Evolutionary conservation across 495 filamentous ascomycete genomes (phyloP), one percentile per base, ranked within the genome.

Genomic region (Usnea hakonensis): DNA sequence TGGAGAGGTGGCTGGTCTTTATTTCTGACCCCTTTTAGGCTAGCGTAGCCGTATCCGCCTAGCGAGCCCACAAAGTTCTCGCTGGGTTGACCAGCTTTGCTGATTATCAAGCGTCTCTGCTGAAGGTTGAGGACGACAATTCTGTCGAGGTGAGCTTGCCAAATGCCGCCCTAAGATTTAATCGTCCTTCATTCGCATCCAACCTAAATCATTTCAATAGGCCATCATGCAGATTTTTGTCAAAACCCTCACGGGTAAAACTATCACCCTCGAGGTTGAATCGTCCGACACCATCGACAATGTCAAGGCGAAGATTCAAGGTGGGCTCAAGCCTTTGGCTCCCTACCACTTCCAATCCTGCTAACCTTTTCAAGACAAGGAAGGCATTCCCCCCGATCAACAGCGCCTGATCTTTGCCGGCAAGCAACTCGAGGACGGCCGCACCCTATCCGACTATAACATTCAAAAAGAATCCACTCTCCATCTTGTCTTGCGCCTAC

Each of bases 261-360:
- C 94, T 75, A 97, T 97, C 88, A 99, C 94, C 90, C 95, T 99
- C 73, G 94, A 99, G 92, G 95, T 97, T 79, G 94, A 97, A 88
- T 96, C 93, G 64, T 90, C 86, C 71, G 95, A 99, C 81, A 97
- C 93, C 73, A 97, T 99, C 78, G 95, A 97, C 85, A 97, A 97
- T 89, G 94, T 98, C 82, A 98, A 98, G 85, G 89, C 90, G 80
- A 90, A 88, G 79, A 90, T 90, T 69, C 87, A 88, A 77, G 85
- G 85, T 85, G 74, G 54, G 79, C 64, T 40, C 48, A 23, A n/a
- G 8, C 38, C 28, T 30, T 46, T 13, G 19, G 0, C 55, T 14
- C 56, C 17, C 4, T 7, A 38, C 32, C 21, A 58, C 17, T 28
- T 23, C 19, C n/a, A 16, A 3, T 62, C 60, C 70, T 55, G 7